Evolutionary conservation across 2,329 filamentous ascomycete genomes (phyloP).

Genomic region (Sordariomycetes sp.): DNA sequence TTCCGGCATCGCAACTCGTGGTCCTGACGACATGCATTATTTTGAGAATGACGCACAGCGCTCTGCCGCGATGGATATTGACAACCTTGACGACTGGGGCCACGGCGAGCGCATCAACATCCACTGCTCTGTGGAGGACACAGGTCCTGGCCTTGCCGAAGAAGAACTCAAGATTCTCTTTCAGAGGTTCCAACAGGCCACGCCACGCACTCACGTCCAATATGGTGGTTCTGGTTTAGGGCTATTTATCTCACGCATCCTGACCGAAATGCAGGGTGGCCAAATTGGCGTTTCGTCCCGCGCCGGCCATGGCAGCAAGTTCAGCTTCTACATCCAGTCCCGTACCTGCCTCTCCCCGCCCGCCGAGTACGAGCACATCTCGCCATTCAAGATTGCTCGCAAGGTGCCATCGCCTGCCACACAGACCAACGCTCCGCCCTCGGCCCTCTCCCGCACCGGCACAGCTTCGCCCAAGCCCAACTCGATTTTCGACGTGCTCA

Average conservation of each 20-base stretch:
- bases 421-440: not conserved
- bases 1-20: conserved; percentile 26
- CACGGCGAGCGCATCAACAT: conserved; percentile 61
- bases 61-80: conserved; percentile 27
- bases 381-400: conserved; percentile 23
- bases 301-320: conserved; percentile 61
- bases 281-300: conserved; percentile 65
- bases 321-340: conserved; percentile 68
- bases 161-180: conserved; percentile 60
- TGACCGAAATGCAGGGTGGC: conserved; percentile 69
- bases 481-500: conserved; percentile 45
- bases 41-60: conserved; percentile 33
- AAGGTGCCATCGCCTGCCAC: conserved; percentile 13
- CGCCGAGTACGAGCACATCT: conserved; percentile 24
- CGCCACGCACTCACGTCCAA: conserved; percentile 60
- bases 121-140: conserved; percentile 64
- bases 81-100: conserved; percentile 57
- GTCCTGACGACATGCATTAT: conserved; percentile 30
- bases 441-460: conserved; percentile 7
- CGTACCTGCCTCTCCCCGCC: conserved; percentile 41
- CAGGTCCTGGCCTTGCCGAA: conserved; percentile 55
- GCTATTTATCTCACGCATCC: conserved; percentile 66
- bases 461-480: conserved; percentile 8
- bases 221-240: conserved; percentile 64
- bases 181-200: conserved; percentile 60